Percentiles rank a stretch among this genome's conserved stretches.
phyloP scores from a whole-genome alignment of 495 filamentous ascomycete species.

The Aspergillus saccharolyticus region DNA sequence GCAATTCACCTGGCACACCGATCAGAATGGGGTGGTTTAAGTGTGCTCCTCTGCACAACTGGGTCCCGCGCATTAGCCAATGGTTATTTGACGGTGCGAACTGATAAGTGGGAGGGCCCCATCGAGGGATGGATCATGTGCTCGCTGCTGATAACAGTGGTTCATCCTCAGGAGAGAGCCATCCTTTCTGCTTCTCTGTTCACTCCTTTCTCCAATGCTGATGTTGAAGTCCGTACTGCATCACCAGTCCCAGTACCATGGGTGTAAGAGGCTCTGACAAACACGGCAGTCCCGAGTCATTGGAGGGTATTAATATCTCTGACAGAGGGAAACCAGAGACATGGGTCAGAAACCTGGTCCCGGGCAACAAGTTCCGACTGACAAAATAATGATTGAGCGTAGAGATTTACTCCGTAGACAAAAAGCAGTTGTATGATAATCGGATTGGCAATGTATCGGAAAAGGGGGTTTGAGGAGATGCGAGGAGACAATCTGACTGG shows the following conservation, averaged over 20 bases:
- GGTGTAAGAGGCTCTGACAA: background rate
- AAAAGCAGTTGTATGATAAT: background rate
- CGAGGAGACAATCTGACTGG: no score
- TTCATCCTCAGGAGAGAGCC: constrained; percentile 3
- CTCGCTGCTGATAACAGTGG: constrained; percentile 3
- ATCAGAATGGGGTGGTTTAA: background rate
- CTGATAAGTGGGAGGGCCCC: constrained; percentile 14
- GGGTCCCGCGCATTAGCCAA: constrained; percentile 11
- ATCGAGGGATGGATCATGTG: background rate
- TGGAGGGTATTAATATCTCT: constrained; percentile 4
- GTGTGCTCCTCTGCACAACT: background rate
- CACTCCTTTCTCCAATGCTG: background rate
- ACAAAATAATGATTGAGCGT: background rate
- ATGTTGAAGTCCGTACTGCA: background rate
- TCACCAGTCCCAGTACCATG: background rate
- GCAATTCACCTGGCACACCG: background rate
- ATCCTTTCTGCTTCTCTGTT: background rate
- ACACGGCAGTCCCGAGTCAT: background rate
- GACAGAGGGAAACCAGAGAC: background rate
- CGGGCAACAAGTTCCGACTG: background rate
- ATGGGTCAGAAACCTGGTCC: background rate
- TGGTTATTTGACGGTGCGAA: constrained; percentile 14
- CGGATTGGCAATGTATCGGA: background rate
- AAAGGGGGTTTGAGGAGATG: constrained; percentile 13
- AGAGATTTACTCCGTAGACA: background rate